These are phyloP conservation scores for Hamamelis virginiana DNA, from an alignment of 164 flowering plant species.

Conservation along the genomic window DNA sequence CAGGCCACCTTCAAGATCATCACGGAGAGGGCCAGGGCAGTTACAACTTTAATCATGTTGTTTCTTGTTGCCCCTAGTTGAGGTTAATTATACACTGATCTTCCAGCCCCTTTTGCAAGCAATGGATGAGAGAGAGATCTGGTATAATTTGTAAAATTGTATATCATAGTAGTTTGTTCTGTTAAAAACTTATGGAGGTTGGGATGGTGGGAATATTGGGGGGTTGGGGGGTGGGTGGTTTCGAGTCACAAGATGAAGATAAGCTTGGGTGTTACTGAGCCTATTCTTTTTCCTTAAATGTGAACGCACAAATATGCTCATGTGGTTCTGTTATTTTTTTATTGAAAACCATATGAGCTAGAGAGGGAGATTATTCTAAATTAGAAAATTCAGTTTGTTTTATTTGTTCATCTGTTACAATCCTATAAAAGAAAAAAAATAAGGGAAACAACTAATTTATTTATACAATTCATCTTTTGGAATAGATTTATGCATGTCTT, in stretches of 20 bases:
- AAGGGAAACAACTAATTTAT: constrained; percentile 16
- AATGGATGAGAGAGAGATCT: constrained; percentile 20
- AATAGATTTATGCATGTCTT: not conserved
- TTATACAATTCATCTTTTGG: constrained; percentile 6
- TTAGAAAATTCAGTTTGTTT: constrained; percentile 25
- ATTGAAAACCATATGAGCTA: constrained; percentile 47
- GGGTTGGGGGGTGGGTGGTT: too few relatives aligned
- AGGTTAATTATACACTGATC: constrained; percentile 6
- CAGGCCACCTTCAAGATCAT: constrained; percentile 58
- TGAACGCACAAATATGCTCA: constrained; percentile 28
- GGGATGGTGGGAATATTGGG: constrained; percentile 23
- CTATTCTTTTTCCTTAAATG: constrained; percentile 27
- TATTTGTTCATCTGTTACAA: constrained; percentile 16
- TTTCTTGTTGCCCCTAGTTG: constrained; percentile 4
- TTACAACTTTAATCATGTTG: constrained; percentile 36
- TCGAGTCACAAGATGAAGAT: constrained; percentile 14
- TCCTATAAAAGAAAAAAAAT: constrained; percentile 7
- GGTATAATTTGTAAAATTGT: constrained; percentile 49
- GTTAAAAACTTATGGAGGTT: constrained; percentile 13
- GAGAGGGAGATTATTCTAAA: constrained; percentile 22
- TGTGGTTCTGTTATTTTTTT: constrained; percentile 53
- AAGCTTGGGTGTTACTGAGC: constrained; percentile 29
- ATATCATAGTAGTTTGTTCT: constrained; percentile 41
- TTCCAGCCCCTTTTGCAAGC: constrained; percentile 9
- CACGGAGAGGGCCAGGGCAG: constrained; percentile 54